Conservation (phyloP, 176 grass and related monocot genomes). For the Lolium perenne region DNA sequence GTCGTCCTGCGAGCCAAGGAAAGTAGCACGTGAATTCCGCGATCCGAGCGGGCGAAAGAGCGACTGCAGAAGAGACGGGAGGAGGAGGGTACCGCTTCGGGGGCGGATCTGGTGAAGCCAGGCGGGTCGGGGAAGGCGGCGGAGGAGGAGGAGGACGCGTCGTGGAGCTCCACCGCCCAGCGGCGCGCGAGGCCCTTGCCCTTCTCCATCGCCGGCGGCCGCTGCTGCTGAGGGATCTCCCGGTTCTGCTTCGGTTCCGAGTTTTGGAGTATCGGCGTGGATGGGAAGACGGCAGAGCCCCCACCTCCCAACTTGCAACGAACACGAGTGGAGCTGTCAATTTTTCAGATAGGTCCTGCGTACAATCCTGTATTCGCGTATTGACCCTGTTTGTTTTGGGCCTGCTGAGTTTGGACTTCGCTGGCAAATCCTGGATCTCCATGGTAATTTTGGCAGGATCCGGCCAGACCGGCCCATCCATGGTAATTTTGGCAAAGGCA, state of each 20-base stretch:
- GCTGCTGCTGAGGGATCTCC: constrained; percentile 3
- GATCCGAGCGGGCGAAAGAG: background rate
- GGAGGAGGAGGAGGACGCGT: constrained; percentile 58
- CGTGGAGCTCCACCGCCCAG: constrained; percentile 88
- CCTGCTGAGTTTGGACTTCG: background rate
- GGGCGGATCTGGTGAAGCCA: constrained; percentile 75
- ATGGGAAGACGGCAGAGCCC: background rate
- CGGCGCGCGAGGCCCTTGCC: constrained; percentile 82
- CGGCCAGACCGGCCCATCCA: too few species aligned
- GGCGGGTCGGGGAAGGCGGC: constrained; percentile 69
- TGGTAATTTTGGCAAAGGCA: too few species aligned
- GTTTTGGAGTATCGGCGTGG: constrained; percentile 5
- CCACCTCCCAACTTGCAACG: constrained; percentile 4
- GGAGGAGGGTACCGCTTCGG: constrained; percentile 55
- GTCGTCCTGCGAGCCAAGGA: constrained; percentile 61
- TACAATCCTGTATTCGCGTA: background rate
- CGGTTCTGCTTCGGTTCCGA: background rate
- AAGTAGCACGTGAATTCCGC: constrained; percentile 20
- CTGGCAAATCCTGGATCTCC: background rate
- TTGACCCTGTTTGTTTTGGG: background rate
- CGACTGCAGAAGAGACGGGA: background rate
- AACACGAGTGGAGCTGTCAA: constrained; percentile 6
- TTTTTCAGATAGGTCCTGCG: background rate
- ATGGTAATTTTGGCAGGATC: too few species aligned
- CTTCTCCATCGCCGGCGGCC: constrained; percentile 78